Conservation (phyloP, 768 basidiomycete genomes). For the Cystobasidium ongulense region DNA sequence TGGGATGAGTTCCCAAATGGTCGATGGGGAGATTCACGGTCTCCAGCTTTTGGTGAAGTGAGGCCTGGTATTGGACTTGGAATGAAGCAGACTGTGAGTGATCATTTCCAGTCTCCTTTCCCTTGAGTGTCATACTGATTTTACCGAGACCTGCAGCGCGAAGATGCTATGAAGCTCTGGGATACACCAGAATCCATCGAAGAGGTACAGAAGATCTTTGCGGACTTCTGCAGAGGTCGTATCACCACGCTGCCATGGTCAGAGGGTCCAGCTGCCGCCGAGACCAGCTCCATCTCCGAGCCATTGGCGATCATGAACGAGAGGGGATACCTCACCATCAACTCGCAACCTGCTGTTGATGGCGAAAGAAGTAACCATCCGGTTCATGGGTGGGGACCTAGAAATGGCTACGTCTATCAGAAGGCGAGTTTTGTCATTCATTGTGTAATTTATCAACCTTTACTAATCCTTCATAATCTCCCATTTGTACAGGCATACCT, state of each 20-base stretch:
- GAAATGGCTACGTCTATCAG: slow-evolving; percentile 87
- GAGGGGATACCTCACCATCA: slow-evolving; percentile 90
- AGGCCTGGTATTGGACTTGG: slow-evolving; percentile 80
- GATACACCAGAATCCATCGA: slow-evolving; percentile 58
- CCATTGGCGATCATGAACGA: slow-evolving; percentile 84
- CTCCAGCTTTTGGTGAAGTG: slow-evolving; percentile 94
- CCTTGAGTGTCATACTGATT: background rate
- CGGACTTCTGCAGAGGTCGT: slow-evolving; percentile 62
- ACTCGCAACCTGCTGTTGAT: slow-evolving; percentile 92
- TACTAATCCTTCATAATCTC: slow-evolving; percentile 49
- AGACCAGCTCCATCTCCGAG: slow-evolving; percentile 58
- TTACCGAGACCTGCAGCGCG: background rate
- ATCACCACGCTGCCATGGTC: slow-evolving; percentile 81
- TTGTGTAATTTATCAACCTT: slow-evolving; percentile 51
- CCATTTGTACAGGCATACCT: slow-evolving; percentile 75
- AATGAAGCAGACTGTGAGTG: slow-evolving; percentile 59
- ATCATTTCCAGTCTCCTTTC: background rate
- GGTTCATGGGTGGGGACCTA: slow-evolving; percentile 87
- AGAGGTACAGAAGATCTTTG: slow-evolving; percentile 70
- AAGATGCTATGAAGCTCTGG: slow-evolving; percentile 61
- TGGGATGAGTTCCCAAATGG: slow-evolving; percentile 98
- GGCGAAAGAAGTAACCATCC: slow-evolving; percentile 65
- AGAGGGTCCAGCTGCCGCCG: slow-evolving; percentile 60
- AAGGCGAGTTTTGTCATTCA: slow-evolving; percentile 53
- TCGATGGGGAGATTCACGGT: slow-evolving; percentile 90